phyloP scores from a whole-genome alignment of 345 rosid species.

The Gossypium turneri region DNA sequence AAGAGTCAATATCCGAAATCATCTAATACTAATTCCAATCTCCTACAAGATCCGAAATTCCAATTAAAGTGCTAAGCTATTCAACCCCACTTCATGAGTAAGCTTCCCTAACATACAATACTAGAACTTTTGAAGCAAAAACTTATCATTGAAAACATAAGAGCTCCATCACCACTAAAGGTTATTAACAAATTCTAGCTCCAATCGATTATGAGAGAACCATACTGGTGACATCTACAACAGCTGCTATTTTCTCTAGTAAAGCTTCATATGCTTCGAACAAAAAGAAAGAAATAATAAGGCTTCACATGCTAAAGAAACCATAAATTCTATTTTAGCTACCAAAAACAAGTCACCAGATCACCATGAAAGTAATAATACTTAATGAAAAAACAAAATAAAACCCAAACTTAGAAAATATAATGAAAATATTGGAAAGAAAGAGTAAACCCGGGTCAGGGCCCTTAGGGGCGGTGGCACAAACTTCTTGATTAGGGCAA shows the following conservation, averaged over 20 bases:
- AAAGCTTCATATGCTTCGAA: background rate
- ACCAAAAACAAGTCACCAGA: background rate
- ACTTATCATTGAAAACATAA: background rate
- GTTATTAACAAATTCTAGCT: background rate
- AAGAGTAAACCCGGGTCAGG: slow-evolving; percentile 78
- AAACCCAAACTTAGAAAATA: background rate
- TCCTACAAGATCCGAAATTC: background rate
- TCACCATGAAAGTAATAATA: background rate
- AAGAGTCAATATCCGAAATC: background rate
- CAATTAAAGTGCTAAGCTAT: background rate
- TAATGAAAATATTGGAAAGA: background rate
- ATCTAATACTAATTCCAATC: background rate
- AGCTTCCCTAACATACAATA: background rate
- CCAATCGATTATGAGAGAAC: background rate
- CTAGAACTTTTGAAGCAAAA: background rate
- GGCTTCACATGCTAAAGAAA: background rate
- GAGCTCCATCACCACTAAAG: background rate
- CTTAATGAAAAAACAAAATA: background rate
- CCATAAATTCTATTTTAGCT: background rate
- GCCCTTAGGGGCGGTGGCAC: slow-evolving; percentile 91
- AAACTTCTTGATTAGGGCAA: slow-evolving; percentile 87
- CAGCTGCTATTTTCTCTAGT: background rate
- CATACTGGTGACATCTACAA: background rate
- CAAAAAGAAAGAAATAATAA: no score
- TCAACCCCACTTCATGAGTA: background rate